Conservation (phyloP, 176 grass and related monocot genomes). For the Oryza rufipogon region DNA sequence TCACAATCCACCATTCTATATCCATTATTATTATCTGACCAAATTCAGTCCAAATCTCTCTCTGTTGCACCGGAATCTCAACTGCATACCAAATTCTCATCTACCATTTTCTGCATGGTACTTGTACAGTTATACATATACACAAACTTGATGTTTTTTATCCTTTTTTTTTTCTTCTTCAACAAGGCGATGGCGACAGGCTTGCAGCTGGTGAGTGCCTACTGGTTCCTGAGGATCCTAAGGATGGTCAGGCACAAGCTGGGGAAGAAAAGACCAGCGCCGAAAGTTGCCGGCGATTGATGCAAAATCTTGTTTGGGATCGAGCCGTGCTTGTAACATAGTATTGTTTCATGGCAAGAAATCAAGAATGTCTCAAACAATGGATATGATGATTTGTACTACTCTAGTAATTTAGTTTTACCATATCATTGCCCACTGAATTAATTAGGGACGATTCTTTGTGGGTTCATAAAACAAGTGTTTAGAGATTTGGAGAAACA, state of each 20-base stretch:
- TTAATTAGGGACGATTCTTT: not conserved
- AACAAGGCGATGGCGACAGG: slow-evolving; percentile 69
- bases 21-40: not conserved
- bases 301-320: not conserved
- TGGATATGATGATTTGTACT: slow-evolving; percentile 11
- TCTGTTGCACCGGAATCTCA: not conserved
- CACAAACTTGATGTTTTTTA: not conserved
- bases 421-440: not conserved
- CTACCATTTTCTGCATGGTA: not conserved
- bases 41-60: not conserved
- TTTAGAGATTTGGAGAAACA: not conserved
- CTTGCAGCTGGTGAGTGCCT: slow-evolving; percentile 80
- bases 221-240: slow-evolving; percentile 88
- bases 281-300: slow-evolving; percentile 17
- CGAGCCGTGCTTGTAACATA: slow-evolving; percentile 11
- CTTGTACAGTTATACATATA: not conserved
- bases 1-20: not conserved
- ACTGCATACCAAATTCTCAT: not conserved
- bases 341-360: not conserved
- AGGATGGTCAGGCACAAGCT: slow-evolving; percentile 79
- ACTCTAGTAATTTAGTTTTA: slow-evolving; percentile 4
- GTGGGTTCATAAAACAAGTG: not conserved
- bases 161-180: not conserved
- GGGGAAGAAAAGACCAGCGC: slow-evolving; percentile 42
- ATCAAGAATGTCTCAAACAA: slow-evolving; percentile 5